These are phyloP conservation scores for Linderina pennispora DNA, from an alignment of 192 early-diverging fungal species.

Conservation along the genomic window DNA sequence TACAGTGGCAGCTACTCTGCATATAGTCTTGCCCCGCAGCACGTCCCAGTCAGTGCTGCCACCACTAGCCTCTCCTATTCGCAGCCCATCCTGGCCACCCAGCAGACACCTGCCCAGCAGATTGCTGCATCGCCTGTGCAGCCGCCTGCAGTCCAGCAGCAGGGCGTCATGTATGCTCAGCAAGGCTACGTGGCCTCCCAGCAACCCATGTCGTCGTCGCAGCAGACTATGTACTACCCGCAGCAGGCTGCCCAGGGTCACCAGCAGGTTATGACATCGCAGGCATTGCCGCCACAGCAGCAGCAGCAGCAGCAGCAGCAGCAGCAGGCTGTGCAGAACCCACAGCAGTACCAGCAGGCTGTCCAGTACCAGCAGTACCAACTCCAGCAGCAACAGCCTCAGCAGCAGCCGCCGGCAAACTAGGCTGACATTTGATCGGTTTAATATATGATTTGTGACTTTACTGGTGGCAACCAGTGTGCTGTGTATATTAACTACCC, in stretches of 20 bases:
- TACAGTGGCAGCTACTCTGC: slow-evolving; percentile 1
- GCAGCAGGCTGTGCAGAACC: slow-evolving; percentile 2
- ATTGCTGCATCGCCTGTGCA: neutral
- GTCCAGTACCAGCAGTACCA: neutral
- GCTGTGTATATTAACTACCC: no score
- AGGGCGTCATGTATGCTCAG: neutral
- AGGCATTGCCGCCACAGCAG: slow-evolving; percentile 20
- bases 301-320: slow-evolving; percentile 16
- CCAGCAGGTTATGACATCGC: neutral
- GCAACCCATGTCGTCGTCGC: neutral
- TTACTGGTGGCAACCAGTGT: no score
- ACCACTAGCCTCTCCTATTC: neutral
- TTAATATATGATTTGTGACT: no score
- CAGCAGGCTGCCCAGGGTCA: neutral
- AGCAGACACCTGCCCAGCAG: neutral
- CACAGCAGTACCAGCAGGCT: slow-evolving; percentile 1
- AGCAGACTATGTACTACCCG: neutral
- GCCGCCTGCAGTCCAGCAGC: neutral
- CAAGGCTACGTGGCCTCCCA: neutral
- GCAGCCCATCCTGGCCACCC: neutral
- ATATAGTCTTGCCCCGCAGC: neutral
- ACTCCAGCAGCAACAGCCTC: slow-evolving; percentile 6
- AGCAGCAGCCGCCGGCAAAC: slow-evolving; percentile 1
- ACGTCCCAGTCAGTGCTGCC: neutral
- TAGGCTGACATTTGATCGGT: no score